These are phyloP conservation scores for Gynostemma pentaphyllum DNA, from an alignment of 306 rosid species.

Conservation along the genomic window DNA sequence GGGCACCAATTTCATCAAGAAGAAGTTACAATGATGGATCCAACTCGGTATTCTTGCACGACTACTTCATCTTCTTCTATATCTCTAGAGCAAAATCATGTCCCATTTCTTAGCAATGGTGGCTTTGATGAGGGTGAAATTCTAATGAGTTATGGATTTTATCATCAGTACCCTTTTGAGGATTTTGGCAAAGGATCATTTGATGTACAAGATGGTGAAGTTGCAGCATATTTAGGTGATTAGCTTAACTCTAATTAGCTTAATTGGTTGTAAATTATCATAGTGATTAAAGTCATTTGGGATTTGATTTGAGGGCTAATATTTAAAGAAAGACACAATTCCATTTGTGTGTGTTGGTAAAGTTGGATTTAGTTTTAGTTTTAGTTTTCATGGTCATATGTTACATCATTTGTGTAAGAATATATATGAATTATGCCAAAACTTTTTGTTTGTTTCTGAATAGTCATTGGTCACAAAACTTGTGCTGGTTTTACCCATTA, in stretches of 20 bases:
- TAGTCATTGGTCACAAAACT: slow-evolving; percentile 25
- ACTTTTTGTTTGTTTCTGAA: slow-evolving; percentile 23
- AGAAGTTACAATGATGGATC: not conserved
- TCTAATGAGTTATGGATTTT: slow-evolving; percentile 13
- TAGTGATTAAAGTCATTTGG: not conserved
- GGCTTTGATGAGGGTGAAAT: not conserved
- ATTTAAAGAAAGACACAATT: not conserved
- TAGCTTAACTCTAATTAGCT: no score
- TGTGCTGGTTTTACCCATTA: slow-evolving; percentile 13
- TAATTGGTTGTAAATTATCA: not conserved
- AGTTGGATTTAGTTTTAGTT: not conserved
- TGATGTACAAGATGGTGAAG: not conserved
- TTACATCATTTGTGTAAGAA: not conserved
- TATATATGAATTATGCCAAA: not conserved
- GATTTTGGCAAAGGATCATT: not conserved
- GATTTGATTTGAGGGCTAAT: not conserved
- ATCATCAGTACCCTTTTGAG: slow-evolving; percentile 8
- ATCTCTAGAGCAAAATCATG: slow-evolving; percentile 10
- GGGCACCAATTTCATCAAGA: slow-evolving; percentile 2
- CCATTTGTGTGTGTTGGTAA: not conserved
- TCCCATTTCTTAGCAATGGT: slow-evolving; percentile 13
- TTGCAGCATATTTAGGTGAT: not conserved
- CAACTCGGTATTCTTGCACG: slow-evolving; percentile 1
- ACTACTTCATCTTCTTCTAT: slow-evolving; percentile 14
- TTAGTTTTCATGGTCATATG: not conserved